These are phyloP conservation scores for Phytophthora boehmeriae DNA, from an alignment of 352 stramenopile species.

Conservation along the genomic window DNA sequence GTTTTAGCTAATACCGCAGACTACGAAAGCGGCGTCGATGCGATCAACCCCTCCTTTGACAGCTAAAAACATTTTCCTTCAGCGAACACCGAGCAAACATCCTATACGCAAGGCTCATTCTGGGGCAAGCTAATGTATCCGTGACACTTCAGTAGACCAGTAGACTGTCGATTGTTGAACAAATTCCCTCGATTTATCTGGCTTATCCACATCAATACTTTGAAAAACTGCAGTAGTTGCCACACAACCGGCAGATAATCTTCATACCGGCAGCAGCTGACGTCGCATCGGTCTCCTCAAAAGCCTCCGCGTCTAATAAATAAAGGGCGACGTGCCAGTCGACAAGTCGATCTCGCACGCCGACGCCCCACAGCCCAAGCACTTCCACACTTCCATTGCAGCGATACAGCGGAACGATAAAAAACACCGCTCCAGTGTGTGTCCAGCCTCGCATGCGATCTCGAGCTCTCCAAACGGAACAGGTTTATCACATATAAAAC, in stretches of 20 bases:
- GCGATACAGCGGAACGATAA: constrained; percentile 72
- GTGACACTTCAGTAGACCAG: not conserved
- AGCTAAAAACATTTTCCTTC: no score
- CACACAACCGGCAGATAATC: constrained; percentile 73
- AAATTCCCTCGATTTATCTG: not conserved
- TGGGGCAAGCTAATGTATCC: no score
- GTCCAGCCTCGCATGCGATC: constrained; percentile 57
- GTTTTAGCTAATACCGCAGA: not conserved
- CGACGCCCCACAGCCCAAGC: constrained; percentile 73
- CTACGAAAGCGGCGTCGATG: no score
- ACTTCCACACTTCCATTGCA: constrained; percentile 82
- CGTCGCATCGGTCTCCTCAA: constrained; percentile 10
- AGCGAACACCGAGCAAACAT: no score
- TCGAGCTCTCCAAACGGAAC: constrained; percentile 72
- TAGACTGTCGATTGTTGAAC: not conserved
- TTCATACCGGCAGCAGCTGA: constrained; percentile 26
- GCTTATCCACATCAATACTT: constrained; percentile 53
- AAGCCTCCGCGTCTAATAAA: constrained; percentile 50
- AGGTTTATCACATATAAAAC: constrained; percentile 69
- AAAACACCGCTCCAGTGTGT: constrained; percentile 80
- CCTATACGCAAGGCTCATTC: no score
- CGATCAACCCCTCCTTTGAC: no score
- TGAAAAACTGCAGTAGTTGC: constrained; percentile 81
- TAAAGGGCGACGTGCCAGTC: constrained; percentile 53
- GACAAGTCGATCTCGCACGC: constrained; percentile 64